Evolutionary conservation across 129 eudicot genomes (phyloP).

Genomic region (Escallonia rubra): DNA sequence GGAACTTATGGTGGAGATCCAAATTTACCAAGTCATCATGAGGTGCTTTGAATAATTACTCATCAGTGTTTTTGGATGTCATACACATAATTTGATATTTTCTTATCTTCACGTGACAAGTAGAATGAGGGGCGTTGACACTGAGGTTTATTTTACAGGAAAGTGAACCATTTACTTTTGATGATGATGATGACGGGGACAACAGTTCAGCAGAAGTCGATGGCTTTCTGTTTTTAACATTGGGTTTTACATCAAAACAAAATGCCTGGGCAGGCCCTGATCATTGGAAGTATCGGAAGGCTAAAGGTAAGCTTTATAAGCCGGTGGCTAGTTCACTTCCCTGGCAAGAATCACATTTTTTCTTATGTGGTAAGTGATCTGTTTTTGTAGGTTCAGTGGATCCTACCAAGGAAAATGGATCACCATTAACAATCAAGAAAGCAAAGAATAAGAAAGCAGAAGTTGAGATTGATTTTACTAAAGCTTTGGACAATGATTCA

Average conservation of each 20-base stretch:
- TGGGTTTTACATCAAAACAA: conserved; percentile 54
- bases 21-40: conserved; percentile 33
- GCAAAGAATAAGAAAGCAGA: conserved; percentile 51
- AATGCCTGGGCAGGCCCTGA: conserved; percentile 99
- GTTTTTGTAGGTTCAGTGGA: conserved; percentile 40
- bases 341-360: background rate
- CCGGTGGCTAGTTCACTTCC: background rate
- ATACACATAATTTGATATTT: background rate
- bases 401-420: conserved; percentile 44
- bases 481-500: conserved; percentile 41
- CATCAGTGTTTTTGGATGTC: background rate
- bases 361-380: conserved; percentile 10
- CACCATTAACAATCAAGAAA: conserved; percentile 44
- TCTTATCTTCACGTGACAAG: background rate
- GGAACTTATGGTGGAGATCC: conserved; percentile 44
- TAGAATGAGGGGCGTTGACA: conserved; percentile 6
- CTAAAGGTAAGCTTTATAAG: conserved; percentile 41
- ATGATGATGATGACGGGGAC: conserved; percentile 38
- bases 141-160: conserved; percentile 37
- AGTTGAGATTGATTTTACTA: conserved; percentile 60
- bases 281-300: conserved; percentile 85
- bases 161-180: conserved; percentile 23
- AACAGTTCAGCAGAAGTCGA: conserved; percentile 51
- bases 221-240: conserved; percentile 45
- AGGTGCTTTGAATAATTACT: conserved; percentile 36